These are phyloP conservation scores for Plantago lanceolata DNA, from an alignment of 305 asterid species.

Conservation along the genomic window DNA sequence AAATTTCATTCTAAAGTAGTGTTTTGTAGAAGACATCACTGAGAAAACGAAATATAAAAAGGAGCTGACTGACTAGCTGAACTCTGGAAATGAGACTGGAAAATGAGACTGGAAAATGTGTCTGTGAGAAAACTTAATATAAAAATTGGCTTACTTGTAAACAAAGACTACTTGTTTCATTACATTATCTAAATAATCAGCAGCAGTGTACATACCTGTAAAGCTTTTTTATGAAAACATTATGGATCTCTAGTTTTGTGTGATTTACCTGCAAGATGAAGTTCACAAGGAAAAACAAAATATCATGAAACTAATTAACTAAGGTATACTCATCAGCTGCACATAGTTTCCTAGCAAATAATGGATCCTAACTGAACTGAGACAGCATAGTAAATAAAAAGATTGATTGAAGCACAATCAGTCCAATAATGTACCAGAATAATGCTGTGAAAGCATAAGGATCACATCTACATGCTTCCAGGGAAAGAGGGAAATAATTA, in stretches of 20 bases:
- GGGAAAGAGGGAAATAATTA: too few relatives aligned
- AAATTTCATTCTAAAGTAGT: too few relatives aligned
- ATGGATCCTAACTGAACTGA: background rate
- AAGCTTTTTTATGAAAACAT: slow-evolving; percentile 76
- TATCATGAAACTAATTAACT: slow-evolving; percentile 6
- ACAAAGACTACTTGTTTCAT: slow-evolving; percentile 8
- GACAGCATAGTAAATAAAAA: slow-evolving; percentile 6
- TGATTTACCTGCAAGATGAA: slow-evolving; percentile 69
- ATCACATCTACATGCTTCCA: background rate
- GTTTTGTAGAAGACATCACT: too few relatives aligned
- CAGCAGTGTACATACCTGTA: slow-evolving; percentile 57
- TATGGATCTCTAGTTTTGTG: slow-evolving; percentile 90
- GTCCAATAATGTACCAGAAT: background rate
- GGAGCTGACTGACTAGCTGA: too few relatives aligned
- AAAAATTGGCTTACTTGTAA: too few relatives aligned
- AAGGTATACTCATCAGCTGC: background rate
- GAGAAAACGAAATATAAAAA: too few relatives aligned
- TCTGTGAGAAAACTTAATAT: too few relatives aligned
- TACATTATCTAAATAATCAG: slow-evolving; percentile 8
- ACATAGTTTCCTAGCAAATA: slow-evolving; percentile 4
- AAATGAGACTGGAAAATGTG: too few relatives aligned
- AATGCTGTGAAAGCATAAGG: background rate
- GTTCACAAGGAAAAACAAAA: slow-evolving; percentile 8
- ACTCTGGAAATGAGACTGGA: too few relatives aligned
- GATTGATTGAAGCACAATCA: background rate